These are phyloP conservation scores for Teratosphaeria gauchensis DNA, from an alignment of 2,329 filamentous ascomycete species.

Conservation along the genomic window DNA sequence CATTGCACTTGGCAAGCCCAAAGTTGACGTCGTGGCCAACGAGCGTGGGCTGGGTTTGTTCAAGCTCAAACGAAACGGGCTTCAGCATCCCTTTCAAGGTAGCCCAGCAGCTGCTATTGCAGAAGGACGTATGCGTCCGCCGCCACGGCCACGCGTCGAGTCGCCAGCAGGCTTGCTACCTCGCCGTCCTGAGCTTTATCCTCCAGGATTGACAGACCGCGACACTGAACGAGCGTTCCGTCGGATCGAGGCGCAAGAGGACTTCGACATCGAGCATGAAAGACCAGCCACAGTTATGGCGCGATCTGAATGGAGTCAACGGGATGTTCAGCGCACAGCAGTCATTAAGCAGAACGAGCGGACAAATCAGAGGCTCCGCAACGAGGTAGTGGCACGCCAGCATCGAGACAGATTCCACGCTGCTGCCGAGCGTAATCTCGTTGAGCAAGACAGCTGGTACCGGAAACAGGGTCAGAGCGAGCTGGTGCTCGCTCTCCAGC, in stretches of 20 bases:
- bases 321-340: background rate
- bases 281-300: background rate
- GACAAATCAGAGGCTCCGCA: background rate
- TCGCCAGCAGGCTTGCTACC: background rate
- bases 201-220: background rate
- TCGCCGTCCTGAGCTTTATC: background rate
- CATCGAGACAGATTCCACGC: background rate
- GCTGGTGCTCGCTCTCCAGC: background rate
- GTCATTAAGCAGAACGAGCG: background rate
- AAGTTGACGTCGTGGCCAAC: background rate
- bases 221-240: background rate
- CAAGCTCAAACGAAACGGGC: background rate
- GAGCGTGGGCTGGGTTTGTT: background rate
- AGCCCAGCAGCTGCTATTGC: background rate
- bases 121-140: background rate
- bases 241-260: background rate
- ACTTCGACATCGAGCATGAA: background rate
- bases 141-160: background rate
- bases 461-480: background rate
- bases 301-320: background rate
- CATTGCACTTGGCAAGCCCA: background rate
- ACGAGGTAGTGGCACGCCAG: background rate
- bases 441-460: background rate
- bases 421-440: background rate
- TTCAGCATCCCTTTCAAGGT: too few relatives aligned